Evolutionary conservation across 164 flowering plant species (phyloP), one percentile per base, ranked within the genome.

Genomic region (Vitis rupestris): DNA sequence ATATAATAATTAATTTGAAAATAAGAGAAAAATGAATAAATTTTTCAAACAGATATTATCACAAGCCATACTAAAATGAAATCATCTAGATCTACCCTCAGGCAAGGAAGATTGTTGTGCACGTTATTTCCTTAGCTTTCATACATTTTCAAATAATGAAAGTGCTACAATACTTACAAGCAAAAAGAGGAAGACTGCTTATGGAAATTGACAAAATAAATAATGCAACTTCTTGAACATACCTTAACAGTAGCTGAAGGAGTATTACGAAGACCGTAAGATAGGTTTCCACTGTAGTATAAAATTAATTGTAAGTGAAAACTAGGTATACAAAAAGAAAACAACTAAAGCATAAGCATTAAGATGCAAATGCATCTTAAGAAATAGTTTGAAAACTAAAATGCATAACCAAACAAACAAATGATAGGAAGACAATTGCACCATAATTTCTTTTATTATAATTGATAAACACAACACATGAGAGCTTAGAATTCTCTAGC

Each of bases 241-340:
- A 94, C 99, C 94, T 73, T 63, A 56, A 88, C 59, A 63, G 81
- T 79, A 63, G 97, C 87, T 61, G 88, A 82, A 44, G 87, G 69
- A 66, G 96, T 89, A 78, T 87, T 91, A 19, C 99, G 94, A 65
- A 94, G 99, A 61, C 97, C 97, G 76, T 79, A 80, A 59, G 99
- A 88, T 70, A 79, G 37, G 73, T 83, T 87, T 57, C 99, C 99
- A 81, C 99, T 94, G 59, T 76, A 79, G 29, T 9, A 58, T 7
- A 60, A 61, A 74, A 50, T 3, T 16, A 51, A 44, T 8, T 3
- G 65, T 52, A n/a, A 68, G 48, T 4, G 11, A 10, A 23, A 54
- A 19, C 10, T 59, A 23, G n/a, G 12, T 55, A 53, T 9, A 51
- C 50, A 54, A 30, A 19, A 58, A 44, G 31, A 17, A 57, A 61